Conservation (phyloP, 2,329 filamentous ascomycete species). For the Cladosporium oxysporum region DNA sequence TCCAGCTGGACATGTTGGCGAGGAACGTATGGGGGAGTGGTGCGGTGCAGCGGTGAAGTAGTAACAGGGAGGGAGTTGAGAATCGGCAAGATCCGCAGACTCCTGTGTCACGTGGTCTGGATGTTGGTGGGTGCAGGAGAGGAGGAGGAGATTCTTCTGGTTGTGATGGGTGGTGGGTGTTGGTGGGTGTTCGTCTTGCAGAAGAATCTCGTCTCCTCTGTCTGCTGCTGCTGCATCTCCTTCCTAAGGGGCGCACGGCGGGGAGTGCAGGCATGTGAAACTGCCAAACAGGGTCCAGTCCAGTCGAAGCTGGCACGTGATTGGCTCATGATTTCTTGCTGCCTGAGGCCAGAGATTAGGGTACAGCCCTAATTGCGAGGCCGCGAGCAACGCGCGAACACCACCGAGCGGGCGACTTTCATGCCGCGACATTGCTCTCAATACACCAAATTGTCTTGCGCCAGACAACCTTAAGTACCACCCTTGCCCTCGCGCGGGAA, state of each 20-base stretch:
- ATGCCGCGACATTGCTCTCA: not conserved
- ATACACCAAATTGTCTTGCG: not conserved
- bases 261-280: conserved; percentile 12
- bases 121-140: not conserved
- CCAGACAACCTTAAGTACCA: not conserved
- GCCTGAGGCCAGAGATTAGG: not conserved
- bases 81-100: not conserved
- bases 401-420: not conserved
- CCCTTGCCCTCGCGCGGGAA: not conserved
- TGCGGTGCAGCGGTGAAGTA: not conserved
- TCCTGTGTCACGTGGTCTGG: not conserved
- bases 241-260: not conserved
- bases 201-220: not conserved
- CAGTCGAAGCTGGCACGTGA: not conserved
- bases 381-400: not conserved
- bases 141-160: not conserved
- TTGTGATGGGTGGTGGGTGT: no score
- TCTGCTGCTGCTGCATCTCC: not conserved
- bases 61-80: not conserved
- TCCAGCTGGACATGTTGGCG: conserved; percentile 39
- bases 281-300: not conserved
- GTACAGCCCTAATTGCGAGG: not conserved
- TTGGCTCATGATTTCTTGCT: not conserved
- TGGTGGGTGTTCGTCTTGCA: not conserved
- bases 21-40: not conserved